Evolutionary conservation across 805 yeast species (phyloP).

Genomic region (Candida ulmi): DNA sequence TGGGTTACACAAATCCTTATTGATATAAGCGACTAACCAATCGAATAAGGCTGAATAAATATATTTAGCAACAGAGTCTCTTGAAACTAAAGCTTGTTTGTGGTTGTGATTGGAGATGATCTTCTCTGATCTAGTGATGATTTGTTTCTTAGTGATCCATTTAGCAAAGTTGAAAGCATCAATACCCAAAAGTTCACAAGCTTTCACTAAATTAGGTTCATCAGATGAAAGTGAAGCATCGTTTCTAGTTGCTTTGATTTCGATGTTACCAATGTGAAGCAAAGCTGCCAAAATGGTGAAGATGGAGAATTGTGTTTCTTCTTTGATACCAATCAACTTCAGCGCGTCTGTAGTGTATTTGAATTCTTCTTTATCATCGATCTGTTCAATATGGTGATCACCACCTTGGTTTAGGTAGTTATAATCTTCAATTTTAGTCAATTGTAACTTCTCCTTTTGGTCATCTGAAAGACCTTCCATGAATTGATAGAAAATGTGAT

Average conservation of each 20-base stretch:
- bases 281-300: conserved; percentile 82
- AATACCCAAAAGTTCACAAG: conserved; percentile 79
- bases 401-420: conserved; percentile 90
- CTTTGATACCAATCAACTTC: conserved; percentile 66
- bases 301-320: conserved; percentile 55
- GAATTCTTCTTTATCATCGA: conserved; percentile 82
- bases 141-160: conserved; percentile 92
- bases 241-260: conserved; percentile 75
- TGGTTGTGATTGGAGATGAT: conserved; percentile 78
- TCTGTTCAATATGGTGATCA: conserved; percentile 58
- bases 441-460: conserved; percentile 51
- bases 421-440: conserved; percentile 62
- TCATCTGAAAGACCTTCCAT: conserved; percentile 60
- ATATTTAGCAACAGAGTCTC: conserved; percentile 96
- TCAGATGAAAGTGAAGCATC: conserved; percentile 79
- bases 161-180: conserved; percentile 70
- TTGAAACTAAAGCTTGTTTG: conserved; percentile 82
- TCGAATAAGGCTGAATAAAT: conserved; percentile 90
- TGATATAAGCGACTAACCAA: conserved; percentile 87
- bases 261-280: conserved; percentile 89
- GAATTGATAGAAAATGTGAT: conserved; percentile 90
- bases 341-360: conserved; percentile 71
- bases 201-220: conserved; percentile 78
- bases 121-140: conserved; percentile 87
- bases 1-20: conserved; percentile 74